Conservation (phyloP, 495 filamentous ascomycete species). For the Penicillium dipodomyicola region DNA sequence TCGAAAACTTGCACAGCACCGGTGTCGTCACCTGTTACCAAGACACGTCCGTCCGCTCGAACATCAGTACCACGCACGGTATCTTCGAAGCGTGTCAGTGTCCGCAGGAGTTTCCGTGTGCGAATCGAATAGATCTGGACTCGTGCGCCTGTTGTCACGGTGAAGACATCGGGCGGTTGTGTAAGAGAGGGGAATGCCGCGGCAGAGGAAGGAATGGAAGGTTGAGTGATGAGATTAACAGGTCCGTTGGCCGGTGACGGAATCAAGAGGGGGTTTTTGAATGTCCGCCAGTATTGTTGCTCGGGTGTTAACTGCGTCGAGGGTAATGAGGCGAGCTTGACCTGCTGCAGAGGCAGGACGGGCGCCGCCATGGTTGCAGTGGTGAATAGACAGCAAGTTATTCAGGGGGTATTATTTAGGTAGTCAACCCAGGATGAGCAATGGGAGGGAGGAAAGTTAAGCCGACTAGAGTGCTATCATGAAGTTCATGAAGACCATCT, state of each 20-base stretch:
- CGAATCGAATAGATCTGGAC: constrained; percentile 90
- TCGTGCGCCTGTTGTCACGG: constrained; percentile 84
- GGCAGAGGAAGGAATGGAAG: constrained; percentile 51
- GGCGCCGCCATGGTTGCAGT: constrained; percentile 74
- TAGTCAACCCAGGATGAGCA: not conserved
- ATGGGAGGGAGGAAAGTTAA: not conserved
- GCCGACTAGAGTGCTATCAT: constrained; percentile 14
- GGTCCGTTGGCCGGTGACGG: constrained; percentile 82
- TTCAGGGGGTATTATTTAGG: not conserved
- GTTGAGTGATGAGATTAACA: constrained; percentile 84
- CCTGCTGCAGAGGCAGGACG: constrained; percentile 73
- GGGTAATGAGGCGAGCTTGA: constrained; percentile 70
- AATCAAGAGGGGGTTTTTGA: constrained; percentile 82
- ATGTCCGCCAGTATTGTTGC: constrained; percentile 91
- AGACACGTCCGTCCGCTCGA: constrained; percentile 79
- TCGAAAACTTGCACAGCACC: constrained; percentile 95
- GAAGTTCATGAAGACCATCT: constrained; percentile 25
- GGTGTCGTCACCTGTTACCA: constrained; percentile 86
- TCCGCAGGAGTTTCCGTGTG: constrained; percentile 84
- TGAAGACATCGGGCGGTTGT: constrained; percentile 71
- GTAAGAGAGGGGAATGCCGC: constrained; percentile 47
- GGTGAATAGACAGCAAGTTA: not conserved
- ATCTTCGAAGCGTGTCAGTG: constrained; percentile 87
- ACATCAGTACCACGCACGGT: constrained; percentile 83
- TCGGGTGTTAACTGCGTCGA: constrained; percentile 67